Conservation (phyloP, 805 yeast species). For the Debaryomyces maramus region DNA sequence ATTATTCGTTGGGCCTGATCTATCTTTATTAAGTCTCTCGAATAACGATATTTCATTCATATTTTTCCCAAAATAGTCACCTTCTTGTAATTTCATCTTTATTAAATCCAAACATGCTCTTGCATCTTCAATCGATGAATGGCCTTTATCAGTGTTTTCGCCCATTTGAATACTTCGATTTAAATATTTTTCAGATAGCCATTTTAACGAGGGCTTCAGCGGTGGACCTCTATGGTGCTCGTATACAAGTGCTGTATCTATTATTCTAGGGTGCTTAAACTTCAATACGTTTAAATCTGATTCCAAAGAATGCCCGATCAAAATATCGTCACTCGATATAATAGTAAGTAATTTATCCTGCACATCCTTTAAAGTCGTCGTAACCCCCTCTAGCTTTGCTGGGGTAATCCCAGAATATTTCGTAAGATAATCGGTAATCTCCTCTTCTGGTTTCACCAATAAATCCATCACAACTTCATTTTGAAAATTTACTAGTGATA, state of each 20-base stretch:
- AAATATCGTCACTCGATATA: conserved; percentile 57
- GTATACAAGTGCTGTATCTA: conserved; percentile 77
- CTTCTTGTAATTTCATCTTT: conserved; percentile 66
- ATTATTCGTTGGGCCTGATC: background rate
- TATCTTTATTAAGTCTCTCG: conserved; percentile 16
- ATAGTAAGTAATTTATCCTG: conserved; percentile 54
- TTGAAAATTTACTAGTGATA: conserved; percentile 68
- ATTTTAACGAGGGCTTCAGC: conserved; percentile 71
- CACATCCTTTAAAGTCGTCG: conserved; percentile 64
- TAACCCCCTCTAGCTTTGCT: conserved; percentile 59
- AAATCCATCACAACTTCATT: conserved; percentile 65
- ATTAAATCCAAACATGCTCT: conserved; percentile 75
- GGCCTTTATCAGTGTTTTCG: conserved; percentile 56
- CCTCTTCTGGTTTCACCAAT: conserved; percentile 73
- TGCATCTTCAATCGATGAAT: conserved; percentile 87
- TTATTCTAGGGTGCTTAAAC: conserved; percentile 67
- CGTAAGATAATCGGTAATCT: conserved; percentile 79
- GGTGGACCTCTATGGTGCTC: conserved; percentile 88
- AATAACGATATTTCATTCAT: conserved; percentile 26
- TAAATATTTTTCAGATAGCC: conserved; percentile 61
- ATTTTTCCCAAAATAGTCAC: conserved; percentile 58
- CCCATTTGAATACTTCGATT: conserved; percentile 64
- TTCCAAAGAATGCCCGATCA: conserved; percentile 90
- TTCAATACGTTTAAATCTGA: conserved; percentile 73
- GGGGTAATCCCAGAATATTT: conserved; percentile 84